Evolutionary conservation across 2,329 filamentous ascomycete genomes (phyloP).

Genomic region (Colletotrichum shisoi): DNA sequence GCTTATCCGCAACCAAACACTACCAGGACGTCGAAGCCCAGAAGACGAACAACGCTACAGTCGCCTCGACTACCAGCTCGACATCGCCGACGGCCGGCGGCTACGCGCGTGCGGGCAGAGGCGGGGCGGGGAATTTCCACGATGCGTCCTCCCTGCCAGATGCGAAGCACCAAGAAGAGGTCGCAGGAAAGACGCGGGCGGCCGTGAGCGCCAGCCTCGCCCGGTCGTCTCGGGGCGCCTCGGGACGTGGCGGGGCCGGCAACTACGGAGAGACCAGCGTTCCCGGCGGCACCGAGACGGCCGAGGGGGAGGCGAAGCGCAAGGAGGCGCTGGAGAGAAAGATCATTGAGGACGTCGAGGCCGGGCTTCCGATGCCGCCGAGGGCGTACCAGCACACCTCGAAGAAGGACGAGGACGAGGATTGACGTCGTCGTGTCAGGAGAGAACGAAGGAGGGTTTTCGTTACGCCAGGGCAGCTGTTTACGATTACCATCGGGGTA

Average conservation of each 20-base stretch:
- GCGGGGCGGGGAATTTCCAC: conserved; percentile 69
- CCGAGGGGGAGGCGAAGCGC: conserved; percentile 45
- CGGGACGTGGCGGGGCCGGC: conserved; percentile 66
- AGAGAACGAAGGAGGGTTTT: background rate
- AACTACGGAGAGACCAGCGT: conserved; percentile 55
- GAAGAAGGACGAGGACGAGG: conserved; percentile 41
- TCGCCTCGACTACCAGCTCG: conserved; percentile 43
- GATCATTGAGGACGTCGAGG: conserved; percentile 58
- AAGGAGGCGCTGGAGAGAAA: conserved; percentile 54
- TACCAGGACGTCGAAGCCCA: conserved; percentile 48
- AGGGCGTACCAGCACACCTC: conserved; percentile 51
- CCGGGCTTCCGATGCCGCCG: conserved; percentile 57
- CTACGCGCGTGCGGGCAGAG: conserved; percentile 61
- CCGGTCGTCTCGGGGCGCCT: conserved; percentile 42
- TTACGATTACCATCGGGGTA: background rate
- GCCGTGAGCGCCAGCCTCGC: conserved; percentile 47
- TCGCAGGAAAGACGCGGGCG: conserved; percentile 47
- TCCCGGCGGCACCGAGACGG: conserved; percentile 42
- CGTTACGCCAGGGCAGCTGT: background rate
- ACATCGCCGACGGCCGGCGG: conserved; percentile 30
- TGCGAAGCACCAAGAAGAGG: conserved; percentile 48
- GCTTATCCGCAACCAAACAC: conserved; percentile 13
- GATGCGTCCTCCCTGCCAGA: conserved; percentile 49
- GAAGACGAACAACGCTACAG: conserved; percentile 38
- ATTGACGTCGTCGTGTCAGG: conserved; percentile 4